phyloP scores from a whole-genome alignment of 2,329 filamentous ascomycete species.

The Didymella exigua region DNA sequence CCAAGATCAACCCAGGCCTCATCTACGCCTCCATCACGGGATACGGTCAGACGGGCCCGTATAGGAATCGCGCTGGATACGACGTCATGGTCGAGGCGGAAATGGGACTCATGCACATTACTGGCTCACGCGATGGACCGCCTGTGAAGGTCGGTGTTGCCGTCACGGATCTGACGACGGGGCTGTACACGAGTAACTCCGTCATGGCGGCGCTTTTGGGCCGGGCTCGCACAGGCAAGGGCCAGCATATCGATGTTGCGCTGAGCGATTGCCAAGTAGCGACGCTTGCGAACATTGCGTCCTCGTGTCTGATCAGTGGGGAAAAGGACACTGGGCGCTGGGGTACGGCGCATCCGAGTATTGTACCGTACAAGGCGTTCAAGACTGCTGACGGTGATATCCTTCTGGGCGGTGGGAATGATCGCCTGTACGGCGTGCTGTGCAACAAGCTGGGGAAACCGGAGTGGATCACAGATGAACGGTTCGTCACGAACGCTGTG shows the following conservation, averaged over 20 bases:
- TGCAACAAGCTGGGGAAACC: conserved; percentile 63
- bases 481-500: conserved; percentile 64
- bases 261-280: conserved; percentile 95
- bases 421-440: conserved; percentile 65
- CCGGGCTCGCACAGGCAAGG: conserved; percentile 73
- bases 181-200: conserved; percentile 91
- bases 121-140: conserved; percentile 81
- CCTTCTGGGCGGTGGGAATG: conserved; percentile 68
- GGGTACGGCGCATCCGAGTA: conserved; percentile 97
- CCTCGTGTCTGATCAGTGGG: conserved; percentile 86
- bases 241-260: conserved; percentile 90
- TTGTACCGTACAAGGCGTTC: conserved; percentile 92
- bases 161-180: conserved; percentile 94
- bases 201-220: conserved; percentile 92
- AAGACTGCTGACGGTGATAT: conserved; percentile 67
- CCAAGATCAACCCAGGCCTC: conserved; percentile 79
- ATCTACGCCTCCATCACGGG: conserved; percentile 97
- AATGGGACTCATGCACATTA: conserved; percentile 98
- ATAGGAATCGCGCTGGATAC: conserved; percentile 85
- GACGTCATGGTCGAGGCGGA: conserved; percentile 99
- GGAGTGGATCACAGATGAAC: conserved; percentile 63
- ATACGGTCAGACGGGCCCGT: conserved; percentile 94
- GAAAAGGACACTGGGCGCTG: conserved; percentile 86
- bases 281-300: conserved; percentile 93
- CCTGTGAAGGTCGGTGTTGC: conserved; percentile 98